These are phyloP conservation scores for Collybia mongolica DNA, from an alignment of 768 basidiomycete species.

Conservation along the genomic window DNA sequence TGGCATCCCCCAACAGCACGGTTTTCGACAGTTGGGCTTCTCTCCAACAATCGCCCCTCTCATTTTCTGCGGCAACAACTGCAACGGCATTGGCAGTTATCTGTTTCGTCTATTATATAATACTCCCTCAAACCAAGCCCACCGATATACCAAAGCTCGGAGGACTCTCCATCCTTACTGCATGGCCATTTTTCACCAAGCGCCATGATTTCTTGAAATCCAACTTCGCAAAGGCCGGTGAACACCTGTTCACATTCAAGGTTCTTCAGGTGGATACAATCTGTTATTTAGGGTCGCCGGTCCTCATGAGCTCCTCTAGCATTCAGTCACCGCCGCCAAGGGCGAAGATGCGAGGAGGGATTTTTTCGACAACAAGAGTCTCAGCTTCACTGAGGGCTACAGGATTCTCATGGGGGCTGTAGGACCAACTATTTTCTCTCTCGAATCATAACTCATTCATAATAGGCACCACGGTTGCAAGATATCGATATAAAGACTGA, in stretches of 20 bases:
- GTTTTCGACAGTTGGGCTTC: too few species aligned
- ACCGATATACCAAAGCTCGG: too few species aligned
- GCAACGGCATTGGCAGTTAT: too few species aligned
- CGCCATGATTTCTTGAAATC: constrained; percentile 2
- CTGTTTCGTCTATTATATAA: too few species aligned
- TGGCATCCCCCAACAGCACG: too few species aligned
- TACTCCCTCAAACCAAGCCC: too few species aligned
- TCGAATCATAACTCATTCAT: not conserved
- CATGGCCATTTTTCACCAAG: constrained; percentile 3
- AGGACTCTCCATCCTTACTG: not conserved
- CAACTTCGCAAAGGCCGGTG: constrained; percentile 1
- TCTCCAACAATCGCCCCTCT: too few species aligned
- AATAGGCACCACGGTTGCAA: constrained; percentile 18
- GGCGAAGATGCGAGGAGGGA: constrained; percentile 30
- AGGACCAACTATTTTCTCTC: not conserved
- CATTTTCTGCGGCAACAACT: too few species aligned
- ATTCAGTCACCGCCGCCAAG: constrained; percentile 23
- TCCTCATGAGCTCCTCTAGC: not conserved
- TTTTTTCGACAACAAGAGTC: constrained; percentile 27
- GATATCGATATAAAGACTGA: constrained; percentile 20
- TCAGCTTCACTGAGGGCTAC: constrained; percentile 31
- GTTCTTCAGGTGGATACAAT: not conserved
- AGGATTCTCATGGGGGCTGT: constrained; percentile 31
- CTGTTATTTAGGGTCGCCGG: not conserved
- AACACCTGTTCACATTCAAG: not conserved